phyloP scores from a whole-genome alignment of 1,139 yeast genomes.

The Lodderomyces orthopsilosis region DNA sequence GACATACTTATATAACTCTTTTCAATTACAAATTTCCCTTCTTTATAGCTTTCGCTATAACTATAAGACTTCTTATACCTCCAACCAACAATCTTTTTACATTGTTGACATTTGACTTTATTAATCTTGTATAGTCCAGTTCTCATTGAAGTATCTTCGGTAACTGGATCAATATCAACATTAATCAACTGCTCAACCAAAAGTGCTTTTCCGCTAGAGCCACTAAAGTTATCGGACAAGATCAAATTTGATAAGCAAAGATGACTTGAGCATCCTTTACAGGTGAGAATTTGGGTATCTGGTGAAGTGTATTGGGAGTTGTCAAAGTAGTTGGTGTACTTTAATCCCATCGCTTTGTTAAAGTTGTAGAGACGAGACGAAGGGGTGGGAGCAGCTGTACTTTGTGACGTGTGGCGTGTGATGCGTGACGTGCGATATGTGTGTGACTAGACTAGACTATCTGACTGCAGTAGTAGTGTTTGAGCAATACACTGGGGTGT shows the following conservation, averaged over 20 bases:
- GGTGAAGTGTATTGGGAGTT: conserved; percentile 31
- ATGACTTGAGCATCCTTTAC: conserved; percentile 53
- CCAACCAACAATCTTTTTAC: conserved; percentile 71
- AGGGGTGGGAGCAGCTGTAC: not conserved
- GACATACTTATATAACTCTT: conserved; percentile 15
- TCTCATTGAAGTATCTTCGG: conserved; percentile 50
- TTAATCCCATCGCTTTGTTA: conserved; percentile 32
- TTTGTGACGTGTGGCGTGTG: too few relatives aligned
- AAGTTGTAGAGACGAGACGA: too few relatives aligned
- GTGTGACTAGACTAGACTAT: too few relatives aligned
- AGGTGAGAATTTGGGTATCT: conserved; percentile 45
- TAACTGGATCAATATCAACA: conserved; percentile 27
- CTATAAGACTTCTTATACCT: conserved; percentile 61
- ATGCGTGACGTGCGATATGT: too few relatives aligned
- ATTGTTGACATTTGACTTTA: conserved; percentile 65
- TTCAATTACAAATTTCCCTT: conserved; percentile 77
- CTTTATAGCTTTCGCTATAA: conserved; percentile 64
- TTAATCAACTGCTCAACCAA: conserved; percentile 51
- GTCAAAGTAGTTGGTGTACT: conserved; percentile 38
- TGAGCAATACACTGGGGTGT: not conserved
- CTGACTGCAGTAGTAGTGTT: too few relatives aligned
- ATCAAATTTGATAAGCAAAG: conserved; percentile 47
- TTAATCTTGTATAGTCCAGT: conserved; percentile 71
- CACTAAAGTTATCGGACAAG: conserved; percentile 50
- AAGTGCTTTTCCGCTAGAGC: conserved; percentile 52